Conservation (phyloP, 306 rosid genomes). For the Echinosophora koreensis region DNA sequence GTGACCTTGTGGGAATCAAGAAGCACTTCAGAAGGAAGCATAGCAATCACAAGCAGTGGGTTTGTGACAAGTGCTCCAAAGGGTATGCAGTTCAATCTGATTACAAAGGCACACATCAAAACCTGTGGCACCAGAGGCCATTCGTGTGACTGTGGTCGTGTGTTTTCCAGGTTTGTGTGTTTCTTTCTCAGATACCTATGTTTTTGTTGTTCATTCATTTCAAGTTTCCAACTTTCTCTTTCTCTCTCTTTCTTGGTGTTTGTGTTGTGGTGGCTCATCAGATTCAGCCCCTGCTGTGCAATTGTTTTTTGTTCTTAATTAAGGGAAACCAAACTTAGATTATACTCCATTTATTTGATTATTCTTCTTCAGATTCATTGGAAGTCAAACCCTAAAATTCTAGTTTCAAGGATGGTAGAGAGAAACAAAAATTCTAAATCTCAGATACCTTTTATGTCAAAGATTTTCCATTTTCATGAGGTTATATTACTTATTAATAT, state of each 20-base stretch:
- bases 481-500: neutral
- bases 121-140: conserved; percentile 99
- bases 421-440: conserved; percentile 36
- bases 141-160: conserved; percentile 99
- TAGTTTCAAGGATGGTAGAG: conserved; percentile 29
- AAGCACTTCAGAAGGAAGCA: conserved; percentile 93
- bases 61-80: conserved; percentile 86
- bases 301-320: conserved; percentile 39
- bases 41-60: conserved; percentile 95
- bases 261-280: conserved; percentile 32
- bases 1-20: conserved; percentile 95
- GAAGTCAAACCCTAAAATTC: conserved; percentile 57
- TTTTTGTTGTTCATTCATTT: neutral
- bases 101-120: conserved; percentile 96
- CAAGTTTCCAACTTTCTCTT: conserved; percentile 13
- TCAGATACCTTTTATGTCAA: conserved; percentile 28
- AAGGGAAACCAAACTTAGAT: conserved; percentile 28
- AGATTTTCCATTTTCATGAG: conserved; percentile 33
- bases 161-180: conserved; percentile 80
- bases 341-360: conserved; percentile 31
- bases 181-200: neutral
- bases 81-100: conserved; percentile 97
- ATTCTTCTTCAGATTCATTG: conserved; percentile 40
- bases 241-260: conserved; percentile 6
- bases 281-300: conserved; percentile 41